Conservation (phyloP, 495 filamentous ascomycete genomes). For the Stereocaulon alpinum region DNA sequence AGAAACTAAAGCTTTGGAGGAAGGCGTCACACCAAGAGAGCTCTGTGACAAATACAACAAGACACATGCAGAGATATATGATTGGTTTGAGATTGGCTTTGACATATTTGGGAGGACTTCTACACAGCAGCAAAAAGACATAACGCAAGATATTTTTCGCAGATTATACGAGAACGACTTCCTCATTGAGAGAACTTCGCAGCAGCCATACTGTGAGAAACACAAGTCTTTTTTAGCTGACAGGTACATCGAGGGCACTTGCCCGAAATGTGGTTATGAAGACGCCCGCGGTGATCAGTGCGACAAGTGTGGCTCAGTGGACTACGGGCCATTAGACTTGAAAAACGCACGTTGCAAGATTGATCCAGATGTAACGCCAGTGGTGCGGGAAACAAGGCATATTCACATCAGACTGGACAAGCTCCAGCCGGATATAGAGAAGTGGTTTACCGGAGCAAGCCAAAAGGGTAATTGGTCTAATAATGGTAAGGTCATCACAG, state of each 20-base stretch:
- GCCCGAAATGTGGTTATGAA: slow-evolving; percentile 66
- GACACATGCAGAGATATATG: slow-evolving; percentile 74
- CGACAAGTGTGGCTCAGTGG: slow-evolving; percentile 62
- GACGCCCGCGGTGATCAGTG: slow-evolving; percentile 83
- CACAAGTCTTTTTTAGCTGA: slow-evolving; percentile 84
- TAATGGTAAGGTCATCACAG: slow-evolving; percentile 61
- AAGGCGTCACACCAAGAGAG: slow-evolving; percentile 56
- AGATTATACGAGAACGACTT: slow-evolving; percentile 71
- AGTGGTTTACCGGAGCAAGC: slow-evolving; percentile 53
- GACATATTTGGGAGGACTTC: slow-evolving; percentile 80
- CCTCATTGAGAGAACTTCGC: slow-evolving; percentile 63
- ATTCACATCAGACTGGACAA: slow-evolving; percentile 73
- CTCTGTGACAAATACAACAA: slow-evolving; percentile 79
- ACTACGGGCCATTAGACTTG: slow-evolving; percentile 63
- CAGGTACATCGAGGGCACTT: slow-evolving; percentile 86
- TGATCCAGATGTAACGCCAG: slow-evolving; percentile 61
- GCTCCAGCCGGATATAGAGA: slow-evolving; percentile 59
- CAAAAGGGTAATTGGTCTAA: slow-evolving; percentile 62
- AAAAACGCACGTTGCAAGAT: slow-evolving; percentile 63
- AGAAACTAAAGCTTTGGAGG: slow-evolving; percentile 67
- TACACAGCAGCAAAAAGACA: slow-evolving; percentile 70
- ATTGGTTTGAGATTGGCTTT: slow-evolving; percentile 80
- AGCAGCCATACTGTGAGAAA: slow-evolving; percentile 77
- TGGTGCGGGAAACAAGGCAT: slow-evolving; percentile 58
- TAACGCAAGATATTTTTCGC: slow-evolving; percentile 76